phyloP scores from a whole-genome alignment of 73 alveolate genomes.

The Tetrahymena thermophila region DNA sequence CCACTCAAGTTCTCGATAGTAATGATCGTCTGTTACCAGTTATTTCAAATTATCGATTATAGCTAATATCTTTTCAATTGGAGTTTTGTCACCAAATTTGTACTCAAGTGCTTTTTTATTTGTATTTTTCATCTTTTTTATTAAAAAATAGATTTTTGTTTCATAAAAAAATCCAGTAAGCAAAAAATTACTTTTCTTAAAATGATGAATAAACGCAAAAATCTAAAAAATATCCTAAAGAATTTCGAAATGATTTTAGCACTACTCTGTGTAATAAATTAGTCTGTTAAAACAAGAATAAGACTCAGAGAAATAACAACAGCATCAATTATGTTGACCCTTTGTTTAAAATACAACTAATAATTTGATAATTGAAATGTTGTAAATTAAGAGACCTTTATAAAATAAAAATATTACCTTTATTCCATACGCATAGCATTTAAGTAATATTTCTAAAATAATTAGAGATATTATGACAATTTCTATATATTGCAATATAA shows the following conservation, averaged over 20 bases:
- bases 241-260: constrained; percentile 16
- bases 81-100: constrained; percentile 15
- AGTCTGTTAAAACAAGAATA: constrained; percentile 3
- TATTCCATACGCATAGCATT: neutral
- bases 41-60: constrained; percentile 11
- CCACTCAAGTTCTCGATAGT: constrained; percentile 5
- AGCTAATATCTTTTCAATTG: constrained; percentile 24
- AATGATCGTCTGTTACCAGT: constrained; percentile 13
- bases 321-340: constrained; percentile 4
- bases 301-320: constrained; percentile 7
- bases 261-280: neutral
- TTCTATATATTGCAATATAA: neutral
- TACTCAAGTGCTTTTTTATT: neutral
- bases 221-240: constrained; percentile 26
- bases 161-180: neutral
- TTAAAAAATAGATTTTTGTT: neutral
- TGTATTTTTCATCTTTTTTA: constrained; percentile 6
- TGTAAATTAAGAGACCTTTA: neutral
- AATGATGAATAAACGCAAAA: constrained; percentile 21
- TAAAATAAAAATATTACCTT: neutral
- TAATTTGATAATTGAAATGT: neutral
- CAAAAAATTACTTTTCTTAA: constrained; percentile 15
- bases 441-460: neutral
- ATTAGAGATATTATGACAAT: neutral
- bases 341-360: constrained; percentile 11